phyloP scores from a whole-genome alignment of 805 yeast species.

The Komagataella ulmi region DNA sequence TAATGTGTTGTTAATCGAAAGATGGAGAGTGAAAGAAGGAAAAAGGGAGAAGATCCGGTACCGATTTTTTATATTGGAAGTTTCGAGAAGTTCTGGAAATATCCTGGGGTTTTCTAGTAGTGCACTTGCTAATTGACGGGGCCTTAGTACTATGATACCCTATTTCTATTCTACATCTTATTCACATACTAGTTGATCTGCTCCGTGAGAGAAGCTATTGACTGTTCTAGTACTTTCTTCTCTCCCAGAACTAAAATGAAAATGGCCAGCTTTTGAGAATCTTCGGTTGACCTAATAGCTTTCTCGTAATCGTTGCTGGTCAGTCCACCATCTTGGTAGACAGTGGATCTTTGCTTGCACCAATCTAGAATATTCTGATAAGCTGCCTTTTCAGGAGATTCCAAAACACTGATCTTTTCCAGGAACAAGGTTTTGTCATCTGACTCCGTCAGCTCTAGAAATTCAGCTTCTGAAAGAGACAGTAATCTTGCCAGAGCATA shows the following conservation, averaged over 20 bases:
- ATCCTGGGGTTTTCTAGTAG: background rate
- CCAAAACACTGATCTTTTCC: slow-evolving; percentile 2
- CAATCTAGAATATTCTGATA: slow-evolving; percentile 7
- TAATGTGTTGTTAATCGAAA: background rate
- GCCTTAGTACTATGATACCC: background rate
- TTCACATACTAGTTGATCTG: background rate
- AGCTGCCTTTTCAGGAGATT: slow-evolving; percentile 5
- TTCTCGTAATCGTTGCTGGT: slow-evolving; percentile 6
- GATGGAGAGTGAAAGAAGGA: background rate
- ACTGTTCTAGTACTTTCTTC: slow-evolving; percentile 5
- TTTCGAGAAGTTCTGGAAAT: background rate
- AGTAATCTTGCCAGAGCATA: slow-evolving; percentile 25
- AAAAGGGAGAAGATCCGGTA: background rate
- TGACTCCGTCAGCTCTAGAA: slow-evolving; percentile 10
- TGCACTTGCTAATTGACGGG: background rate
- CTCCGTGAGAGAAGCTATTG: background rate
- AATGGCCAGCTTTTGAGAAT: slow-evolving; percentile 1
- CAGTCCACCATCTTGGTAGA: slow-evolving; percentile 5
- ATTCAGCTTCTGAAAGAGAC: slow-evolving; percentile 14
- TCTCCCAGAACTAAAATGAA: slow-evolving; percentile 4
- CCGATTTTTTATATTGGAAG: background rate
- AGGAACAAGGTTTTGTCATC: slow-evolving; percentile 1
- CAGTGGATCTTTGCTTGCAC: slow-evolving; percentile 7
- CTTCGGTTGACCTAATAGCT: slow-evolving; percentile 5
- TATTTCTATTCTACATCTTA: background rate